Conservation (phyloP, 352 stramenopile species). For the Phytophthora cryptogea region DNA sequence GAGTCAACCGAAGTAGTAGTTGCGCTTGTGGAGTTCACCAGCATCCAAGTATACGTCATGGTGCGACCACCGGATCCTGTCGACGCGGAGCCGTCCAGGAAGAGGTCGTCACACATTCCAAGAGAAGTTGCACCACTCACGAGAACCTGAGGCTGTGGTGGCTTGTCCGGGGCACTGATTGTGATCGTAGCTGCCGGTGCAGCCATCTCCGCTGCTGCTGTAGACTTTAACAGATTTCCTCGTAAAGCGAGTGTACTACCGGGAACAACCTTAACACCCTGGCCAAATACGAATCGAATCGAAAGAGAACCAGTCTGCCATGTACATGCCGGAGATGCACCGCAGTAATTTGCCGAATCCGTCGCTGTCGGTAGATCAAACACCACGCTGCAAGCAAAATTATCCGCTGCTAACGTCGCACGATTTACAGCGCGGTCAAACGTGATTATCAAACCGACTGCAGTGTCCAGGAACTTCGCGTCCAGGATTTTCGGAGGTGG, state of each 20-base stretch:
- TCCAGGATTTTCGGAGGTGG: constrained; percentile 57
- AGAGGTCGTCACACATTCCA: constrained; percentile 62
- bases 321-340: constrained; percentile 37
- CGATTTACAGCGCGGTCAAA: constrained; percentile 61
- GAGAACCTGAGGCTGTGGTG: constrained; percentile 46
- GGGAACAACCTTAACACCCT: constrained; percentile 44
- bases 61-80: constrained; percentile 56
- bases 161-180: constrained; percentile 40
- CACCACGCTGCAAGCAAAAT: constrained; percentile 52
- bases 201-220: constrained; percentile 41
- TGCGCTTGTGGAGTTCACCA: constrained; percentile 29
- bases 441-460: constrained; percentile 41
- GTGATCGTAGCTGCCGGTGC: constrained; percentile 35
- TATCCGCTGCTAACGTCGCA: constrained; percentile 28
- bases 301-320: constrained; percentile 51
- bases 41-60: constrained; percentile 62
- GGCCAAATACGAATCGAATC: constrained; percentile 58
- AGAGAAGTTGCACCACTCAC: constrained; percentile 55
- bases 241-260: constrained; percentile 39
- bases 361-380: constrained; percentile 50
- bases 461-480: constrained; percentile 59
- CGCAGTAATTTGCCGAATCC: constrained; percentile 44
- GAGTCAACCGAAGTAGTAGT: constrained; percentile 19
- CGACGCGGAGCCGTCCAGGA: constrained; percentile 57
- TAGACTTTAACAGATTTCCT: constrained; percentile 59